A percentile compares a stretch with the other conserved stretches of the same genome.
Evolutionary conservation across 2,329 filamentous ascomycete genomes (phyloP).

Genomic region (Aspergillus sp.): DNA sequence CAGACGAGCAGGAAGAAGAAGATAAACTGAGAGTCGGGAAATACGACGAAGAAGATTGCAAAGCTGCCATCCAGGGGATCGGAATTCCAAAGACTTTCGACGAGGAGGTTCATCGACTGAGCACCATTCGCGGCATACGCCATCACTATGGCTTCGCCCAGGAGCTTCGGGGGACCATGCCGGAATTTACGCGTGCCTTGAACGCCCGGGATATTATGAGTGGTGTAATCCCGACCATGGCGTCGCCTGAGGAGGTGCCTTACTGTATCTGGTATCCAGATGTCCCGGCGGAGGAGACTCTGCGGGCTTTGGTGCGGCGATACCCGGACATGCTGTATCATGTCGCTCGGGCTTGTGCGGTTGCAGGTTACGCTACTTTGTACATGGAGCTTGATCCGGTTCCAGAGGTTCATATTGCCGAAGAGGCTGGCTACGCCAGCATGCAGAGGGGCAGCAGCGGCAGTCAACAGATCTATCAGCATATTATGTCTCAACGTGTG

Average conservation of each 20-base stretch:
- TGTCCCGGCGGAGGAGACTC: constrained; percentile 39
- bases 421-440: constrained; percentile 16
- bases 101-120: neutral
- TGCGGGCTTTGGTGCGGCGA: constrained; percentile 31
- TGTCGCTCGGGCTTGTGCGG: constrained; percentile 24
- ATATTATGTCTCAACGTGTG: constrained; percentile 12
- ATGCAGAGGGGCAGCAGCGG: constrained; percentile 7
- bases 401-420: constrained; percentile 22
- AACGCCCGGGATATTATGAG: constrained; percentile 13
- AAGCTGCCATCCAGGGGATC: neutral
- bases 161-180: neutral
- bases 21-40: no score
- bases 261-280: constrained; percentile 30
- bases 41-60: neutral
- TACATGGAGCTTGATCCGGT: constrained; percentile 22
- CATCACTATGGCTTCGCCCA: neutral
- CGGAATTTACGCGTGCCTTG: neutral
- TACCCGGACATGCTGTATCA: constrained; percentile 34
- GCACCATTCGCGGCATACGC: neutral
- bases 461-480: constrained; percentile 16
- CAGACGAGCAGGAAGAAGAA: no score
- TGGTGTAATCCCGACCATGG: neutral
- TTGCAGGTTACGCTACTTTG: constrained; percentile 19
- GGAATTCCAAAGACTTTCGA: neutral
- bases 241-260: neutral